Percentiles rank a stretch among this genome's conserved stretches.
Conservation (phyloP, 306 rosid species). For the Alnus glutinosa region DNA sequence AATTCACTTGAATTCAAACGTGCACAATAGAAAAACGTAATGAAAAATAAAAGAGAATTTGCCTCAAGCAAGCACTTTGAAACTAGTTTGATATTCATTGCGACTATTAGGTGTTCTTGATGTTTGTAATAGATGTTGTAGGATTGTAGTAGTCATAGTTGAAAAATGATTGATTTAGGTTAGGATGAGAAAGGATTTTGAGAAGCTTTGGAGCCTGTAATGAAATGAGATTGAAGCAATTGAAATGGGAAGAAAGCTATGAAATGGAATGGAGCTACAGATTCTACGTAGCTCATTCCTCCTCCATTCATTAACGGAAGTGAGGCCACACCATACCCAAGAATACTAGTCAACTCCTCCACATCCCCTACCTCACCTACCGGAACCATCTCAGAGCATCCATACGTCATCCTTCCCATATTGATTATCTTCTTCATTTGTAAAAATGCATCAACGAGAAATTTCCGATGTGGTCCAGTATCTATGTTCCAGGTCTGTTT, state of each 20-base stretch:
- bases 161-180: neutral
- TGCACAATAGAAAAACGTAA: neutral
- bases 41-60: neutral
- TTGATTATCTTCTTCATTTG: too few species aligned
- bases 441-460: too few species aligned
- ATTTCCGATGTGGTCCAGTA: constrained; percentile 86
- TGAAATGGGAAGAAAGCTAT: too few species aligned
- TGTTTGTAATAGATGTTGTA: neutral
- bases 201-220: neutral
- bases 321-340: too few species aligned
- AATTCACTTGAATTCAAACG: neutral
- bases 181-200: neutral
- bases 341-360: too few species aligned
- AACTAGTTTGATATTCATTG: neutral
- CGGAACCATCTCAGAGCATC: too few species aligned
- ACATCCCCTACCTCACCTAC: too few species aligned
- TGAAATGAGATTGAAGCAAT: too few species aligned
- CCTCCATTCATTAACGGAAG: too few species aligned
- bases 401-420: too few species aligned
- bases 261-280: too few species aligned
- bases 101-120: neutral
- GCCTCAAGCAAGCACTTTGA: neutral
- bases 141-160: neutral
- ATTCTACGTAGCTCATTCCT: too few species aligned
- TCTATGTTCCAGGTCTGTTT: constrained; percentile 86